phyloP scores from a whole-genome alignment of 176 grass and related monocot species.

The Tillandsia leiboldiana region DNA sequence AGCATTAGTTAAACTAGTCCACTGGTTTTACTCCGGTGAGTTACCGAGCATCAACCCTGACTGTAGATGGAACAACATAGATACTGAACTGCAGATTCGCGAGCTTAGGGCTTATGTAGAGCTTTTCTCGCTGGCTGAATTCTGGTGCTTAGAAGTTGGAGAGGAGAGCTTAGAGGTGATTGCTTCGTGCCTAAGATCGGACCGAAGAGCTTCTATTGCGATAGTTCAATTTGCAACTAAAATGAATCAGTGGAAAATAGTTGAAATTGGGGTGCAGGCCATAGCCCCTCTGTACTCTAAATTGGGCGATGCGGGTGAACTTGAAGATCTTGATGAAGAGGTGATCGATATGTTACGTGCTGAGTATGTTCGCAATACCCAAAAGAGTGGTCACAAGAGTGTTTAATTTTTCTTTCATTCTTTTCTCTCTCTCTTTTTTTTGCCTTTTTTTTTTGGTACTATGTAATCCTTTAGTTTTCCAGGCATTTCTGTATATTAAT shows the following conservation, averaged over 20 bases:
- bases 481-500: too few species aligned
- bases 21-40: conserved; percentile 57
- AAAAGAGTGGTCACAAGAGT: neutral
- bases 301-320: conserved; percentile 39
- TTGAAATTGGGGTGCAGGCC: conserved; percentile 28
- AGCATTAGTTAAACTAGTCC: conserved; percentile 46
- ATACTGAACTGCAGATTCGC: conserved; percentile 21
- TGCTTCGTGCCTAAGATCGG: conserved; percentile 29
- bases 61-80: conserved; percentile 48
- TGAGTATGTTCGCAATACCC: conserved; percentile 35
- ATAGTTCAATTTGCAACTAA: conserved; percentile 29
- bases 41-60: conserved; percentile 21
- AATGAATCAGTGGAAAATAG: conserved; percentile 52
- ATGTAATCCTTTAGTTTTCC: neutral
- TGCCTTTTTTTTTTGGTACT: neutral
- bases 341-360: conserved; percentile 54
- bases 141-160: conserved; percentile 65
- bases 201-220: conserved; percentile 20
- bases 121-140: conserved; percentile 61
- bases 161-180: conserved; percentile 35
- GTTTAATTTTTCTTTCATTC: neutral
- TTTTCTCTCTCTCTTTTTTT: neutral
- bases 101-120: conserved; percentile 45
- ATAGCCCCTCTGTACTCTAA: conserved; percentile 52
- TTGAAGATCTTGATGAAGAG: conserved; percentile 54